Evolutionary conservation across 2,329 filamentous ascomycete genomes (phyloP).

Genomic region (Geosmithia flava): DNA sequence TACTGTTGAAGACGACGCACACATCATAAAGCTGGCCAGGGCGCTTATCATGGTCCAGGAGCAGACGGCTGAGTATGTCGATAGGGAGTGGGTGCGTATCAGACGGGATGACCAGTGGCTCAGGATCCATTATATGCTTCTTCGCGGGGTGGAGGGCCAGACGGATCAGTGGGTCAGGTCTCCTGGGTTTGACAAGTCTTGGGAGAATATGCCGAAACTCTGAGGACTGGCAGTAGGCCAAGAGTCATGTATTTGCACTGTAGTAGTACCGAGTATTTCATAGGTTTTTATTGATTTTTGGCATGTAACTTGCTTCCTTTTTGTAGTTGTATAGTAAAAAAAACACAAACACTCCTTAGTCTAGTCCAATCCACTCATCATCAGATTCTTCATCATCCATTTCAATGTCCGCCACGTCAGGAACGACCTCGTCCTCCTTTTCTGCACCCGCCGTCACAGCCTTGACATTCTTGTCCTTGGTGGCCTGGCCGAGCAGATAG

Average conservation of each 20-base stretch:
- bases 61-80: conserved; percentile 29
- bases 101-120: conserved; percentile 46
- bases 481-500: conserved; percentile 53
- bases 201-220: conserved; percentile 30
- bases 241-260: neutral
- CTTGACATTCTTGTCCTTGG: conserved; percentile 6
- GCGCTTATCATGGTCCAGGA: conserved; percentile 54
- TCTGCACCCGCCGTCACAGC: neutral
- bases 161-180: conserved; percentile 46
- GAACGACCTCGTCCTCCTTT: neutral
- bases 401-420: conserved; percentile 5
- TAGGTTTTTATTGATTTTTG: neutral
- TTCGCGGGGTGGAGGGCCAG: conserved; percentile 46
- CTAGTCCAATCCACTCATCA: conserved; percentile 35
- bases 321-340: neutral
- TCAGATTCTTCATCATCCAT: conserved; percentile 20
- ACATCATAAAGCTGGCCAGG: conserved; percentile 63
- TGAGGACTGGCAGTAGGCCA: no score
- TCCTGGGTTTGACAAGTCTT: conserved; percentile 53
- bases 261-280: neutral
- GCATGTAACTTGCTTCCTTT: neutral
- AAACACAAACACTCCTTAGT: conserved; percentile 15
- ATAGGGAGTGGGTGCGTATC: conserved; percentile 35
- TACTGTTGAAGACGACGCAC: conserved; percentile 59
- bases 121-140: conserved; percentile 45